Evolutionary conservation across 2,329 filamentous ascomycete species (phyloP), one percentile per base, ranked within the genome.

Genomic region (Stachybotrys echinatus): DNA sequence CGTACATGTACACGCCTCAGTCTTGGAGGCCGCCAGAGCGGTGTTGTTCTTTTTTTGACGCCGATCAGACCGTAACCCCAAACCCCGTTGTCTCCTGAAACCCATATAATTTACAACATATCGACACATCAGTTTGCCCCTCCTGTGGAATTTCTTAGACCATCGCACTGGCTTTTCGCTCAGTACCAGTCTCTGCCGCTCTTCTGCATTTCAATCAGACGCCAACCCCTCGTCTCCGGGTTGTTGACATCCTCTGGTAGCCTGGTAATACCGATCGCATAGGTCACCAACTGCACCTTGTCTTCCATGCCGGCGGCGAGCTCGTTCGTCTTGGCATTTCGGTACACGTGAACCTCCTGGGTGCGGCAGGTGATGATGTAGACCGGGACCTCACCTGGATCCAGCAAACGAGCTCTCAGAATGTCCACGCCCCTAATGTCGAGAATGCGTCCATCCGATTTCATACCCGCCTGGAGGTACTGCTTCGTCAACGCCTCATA

Each of bases 171-270:
- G 12, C 48, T 48, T 48, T 39, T 45, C 18, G 34, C 20, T 72
- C 72, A 83, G 59, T 81, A 80, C 70, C 80, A 97, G 73, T 99
- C 94, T 63, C 94, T 84, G 50, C 89, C 92, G 69, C 90, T 95
- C 85, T 99, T 99, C 72, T 99, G 94, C 76, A 99, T 84, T 75
- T 99, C 94, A 65, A 99, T 97, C 69, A 99, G 76, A 63, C 92
- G 86, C 94, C 94, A 99, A 27, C 94, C 94, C 64, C 92, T 82
- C 12, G 94, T 99, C 74, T 99, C 94, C 2, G 91, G 89, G 69
- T 99, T 97, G 76, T 86, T 92, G 58, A 97, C 92, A 60, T 99
- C 94, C 66, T 99, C 94, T 2, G 94, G 86, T 52, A 95, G 84
- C 57, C 94, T 80, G 4, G 94, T 99, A 53, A 99, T 88, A 61